Evolutionary conservation across 306 rosid genomes (phyloP).

Genomic region (Argentina anserina): DNA sequence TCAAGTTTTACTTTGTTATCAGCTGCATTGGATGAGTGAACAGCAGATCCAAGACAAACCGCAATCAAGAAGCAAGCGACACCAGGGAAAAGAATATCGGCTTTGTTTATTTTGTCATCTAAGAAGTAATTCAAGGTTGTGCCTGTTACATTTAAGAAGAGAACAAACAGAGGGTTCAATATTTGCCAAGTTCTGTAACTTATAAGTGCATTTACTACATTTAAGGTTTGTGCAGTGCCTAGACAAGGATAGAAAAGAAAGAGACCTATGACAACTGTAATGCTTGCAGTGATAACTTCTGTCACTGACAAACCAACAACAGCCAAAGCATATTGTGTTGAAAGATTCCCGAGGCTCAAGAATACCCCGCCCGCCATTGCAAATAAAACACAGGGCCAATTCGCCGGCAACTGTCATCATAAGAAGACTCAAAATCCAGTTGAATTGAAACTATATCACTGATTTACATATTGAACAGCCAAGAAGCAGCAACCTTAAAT

Average conservation of each 20-base stretch:
- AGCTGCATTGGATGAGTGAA: conserved; percentile 80
- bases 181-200: background rate
- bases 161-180: background rate
- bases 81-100: conserved; percentile 84
- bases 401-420: conserved; percentile 47
- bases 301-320: conserved; percentile 85
- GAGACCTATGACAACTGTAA: conserved; percentile 79
- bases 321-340: conserved; percentile 87
- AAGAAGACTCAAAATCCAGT: conserved; percentile 1
- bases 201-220: background rate
- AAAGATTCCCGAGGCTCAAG: conserved; percentile 76
- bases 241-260: conserved; percentile 2
- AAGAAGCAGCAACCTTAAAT: background rate
- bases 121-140: conserved; percentile 83
- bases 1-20: conserved; percentile 73
- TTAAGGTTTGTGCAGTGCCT: background rate
- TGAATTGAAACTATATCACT: background rate
- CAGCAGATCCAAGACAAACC: conserved; percentile 77
- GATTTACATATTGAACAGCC: background rate
- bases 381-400: conserved; percentile 77
- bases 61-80: conserved; percentile 89
- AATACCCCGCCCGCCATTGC: conserved; percentile 88
- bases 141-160: conserved; percentile 44
- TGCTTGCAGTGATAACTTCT: conserved; percentile 77
- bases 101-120: conserved; percentile 72